Evolutionary conservation across 768 basidiomycete genomes (phyloP).

Genomic region (Boletus reticuloceps): DNA sequence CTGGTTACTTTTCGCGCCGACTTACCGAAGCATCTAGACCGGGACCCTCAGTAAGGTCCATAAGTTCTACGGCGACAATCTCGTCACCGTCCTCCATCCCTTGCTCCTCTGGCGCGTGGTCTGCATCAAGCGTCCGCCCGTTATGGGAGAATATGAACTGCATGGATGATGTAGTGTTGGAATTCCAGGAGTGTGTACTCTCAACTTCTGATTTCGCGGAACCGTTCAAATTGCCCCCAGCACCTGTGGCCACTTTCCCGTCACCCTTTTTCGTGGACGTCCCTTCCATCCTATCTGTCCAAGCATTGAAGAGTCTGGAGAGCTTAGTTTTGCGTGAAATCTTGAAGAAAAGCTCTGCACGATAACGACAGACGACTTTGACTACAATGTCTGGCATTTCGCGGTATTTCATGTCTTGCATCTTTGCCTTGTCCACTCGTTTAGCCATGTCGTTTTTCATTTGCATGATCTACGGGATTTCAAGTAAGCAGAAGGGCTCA

Average conservation of each 20-base stretch:
- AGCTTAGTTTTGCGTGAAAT: conserved; percentile 89
- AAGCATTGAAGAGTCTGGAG: conserved; percentile 77
- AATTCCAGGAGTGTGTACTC: conserved; percentile 42
- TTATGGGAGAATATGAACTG: conserved; percentile 87
- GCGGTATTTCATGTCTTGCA: conserved; percentile 77
- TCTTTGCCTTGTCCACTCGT: conserved; percentile 73
- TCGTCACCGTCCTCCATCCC: conserved; percentile 89
- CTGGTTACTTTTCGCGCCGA: conserved; percentile 3
- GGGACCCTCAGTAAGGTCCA: conserved; percentile 80
- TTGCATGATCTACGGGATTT: conserved; percentile 56
- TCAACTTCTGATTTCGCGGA: conserved; percentile 50
- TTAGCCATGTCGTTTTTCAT: conserved; percentile 83
- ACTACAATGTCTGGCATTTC: conserved; percentile 89
- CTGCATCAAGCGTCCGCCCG: conserved; percentile 73
- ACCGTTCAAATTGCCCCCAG: conserved; percentile 42
- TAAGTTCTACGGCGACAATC: conserved; percentile 84
- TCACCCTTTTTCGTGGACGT: conserved; percentile 46
- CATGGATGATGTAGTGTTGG: conserved; percentile 45
- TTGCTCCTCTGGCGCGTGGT: conserved; percentile 82
- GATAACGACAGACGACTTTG: conserved; percentile 85
- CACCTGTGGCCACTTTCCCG: conserved; percentile 27
- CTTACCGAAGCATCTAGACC: conserved; percentile 63
- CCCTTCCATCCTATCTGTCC: conserved; percentile 86
- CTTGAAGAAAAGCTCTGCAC: conserved; percentile 90
- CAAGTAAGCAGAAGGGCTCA: background rate